These are phyloP conservation scores for Drechslerella dactyloides DNA, from an alignment of 2,329 filamentous ascomycete species.

Conservation along the genomic window DNA sequence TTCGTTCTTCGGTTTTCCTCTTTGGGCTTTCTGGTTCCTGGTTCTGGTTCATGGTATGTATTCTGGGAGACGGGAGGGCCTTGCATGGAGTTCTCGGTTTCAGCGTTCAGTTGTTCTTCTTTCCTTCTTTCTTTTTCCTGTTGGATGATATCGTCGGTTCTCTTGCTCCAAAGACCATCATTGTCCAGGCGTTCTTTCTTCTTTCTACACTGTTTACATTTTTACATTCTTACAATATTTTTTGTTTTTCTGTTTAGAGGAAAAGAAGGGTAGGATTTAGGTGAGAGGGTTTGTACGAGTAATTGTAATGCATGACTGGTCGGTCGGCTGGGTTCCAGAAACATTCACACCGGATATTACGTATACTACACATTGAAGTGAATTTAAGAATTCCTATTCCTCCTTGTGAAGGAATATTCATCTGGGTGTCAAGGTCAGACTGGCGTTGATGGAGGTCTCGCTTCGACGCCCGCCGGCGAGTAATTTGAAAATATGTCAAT, in stretches of 20 bases:
- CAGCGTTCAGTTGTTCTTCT: conserved; percentile 17
- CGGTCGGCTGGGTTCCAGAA: neutral
- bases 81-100: conserved; percentile 35
- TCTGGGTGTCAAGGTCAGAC: neutral
- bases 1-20: conserved; percentile 8
- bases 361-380: neutral
- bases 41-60: conserved; percentile 1
- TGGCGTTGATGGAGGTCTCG: neutral
- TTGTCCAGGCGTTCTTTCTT: conserved; percentile 46
- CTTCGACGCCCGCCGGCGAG: neutral
- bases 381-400: no score
- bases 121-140: conserved; percentile 17
- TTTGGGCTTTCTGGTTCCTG: neutral
- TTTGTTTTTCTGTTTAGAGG: conserved; percentile 1
- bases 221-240: neutral
- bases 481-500: neutral
- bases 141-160: conserved; percentile 20
- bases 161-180: conserved; percentile 29
- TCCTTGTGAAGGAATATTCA: no score
- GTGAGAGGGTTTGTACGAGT: conserved; percentile 14
- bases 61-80: conserved; percentile 19
- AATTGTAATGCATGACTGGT: conserved; percentile 42
- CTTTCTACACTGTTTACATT: neutral
- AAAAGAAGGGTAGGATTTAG: conserved; percentile 36
- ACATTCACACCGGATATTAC: no score